A percentile compares a stretch with the other conserved stretches of the same genome.
These are phyloP conservation scores for Botryococcus braunii DNA, from an alignment of 163 green algal species.

Conservation along the genomic window DNA sequence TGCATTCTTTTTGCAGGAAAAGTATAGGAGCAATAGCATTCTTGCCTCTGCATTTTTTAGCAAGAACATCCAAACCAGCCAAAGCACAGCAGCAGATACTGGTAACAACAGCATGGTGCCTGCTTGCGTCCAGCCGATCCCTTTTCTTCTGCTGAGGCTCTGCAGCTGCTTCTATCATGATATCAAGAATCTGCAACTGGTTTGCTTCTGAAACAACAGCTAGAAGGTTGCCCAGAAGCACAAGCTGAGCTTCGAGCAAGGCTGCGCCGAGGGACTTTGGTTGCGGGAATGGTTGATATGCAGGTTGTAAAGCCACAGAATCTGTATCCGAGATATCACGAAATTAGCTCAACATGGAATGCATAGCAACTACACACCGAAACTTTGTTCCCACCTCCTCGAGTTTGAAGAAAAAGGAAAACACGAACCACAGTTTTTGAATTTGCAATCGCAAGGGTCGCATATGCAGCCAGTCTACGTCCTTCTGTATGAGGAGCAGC, in stretches of 20 bases:
- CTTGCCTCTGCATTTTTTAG: slow-evolving; percentile 17
- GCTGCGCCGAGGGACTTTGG: slow-evolving; percentile 37
- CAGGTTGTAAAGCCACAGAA: background rate
- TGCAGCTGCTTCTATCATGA: slow-evolving; percentile 10
- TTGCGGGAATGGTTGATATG: slow-evolving; percentile 44
- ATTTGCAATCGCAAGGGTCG: too few species aligned
- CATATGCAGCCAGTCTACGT: too few species aligned
- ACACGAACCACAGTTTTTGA: too few species aligned
- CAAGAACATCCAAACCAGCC: slow-evolving; percentile 28
- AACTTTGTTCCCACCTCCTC: too few species aligned
- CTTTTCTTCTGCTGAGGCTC: background rate
- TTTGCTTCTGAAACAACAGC: slow-evolving; percentile 23
- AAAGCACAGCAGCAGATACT: slow-evolving; percentile 35
- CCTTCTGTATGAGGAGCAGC: too few species aligned
- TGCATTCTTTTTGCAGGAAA: too few species aligned
- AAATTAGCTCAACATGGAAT: background rate
- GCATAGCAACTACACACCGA: background rate
- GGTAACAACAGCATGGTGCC: slow-evolving; percentile 7
- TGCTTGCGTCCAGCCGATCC: slow-evolving; percentile 2
- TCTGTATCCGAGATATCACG: background rate
- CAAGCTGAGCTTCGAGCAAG: slow-evolving; percentile 54
- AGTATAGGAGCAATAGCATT: too few species aligned
- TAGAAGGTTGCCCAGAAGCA: slow-evolving; percentile 47
- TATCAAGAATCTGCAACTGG: slow-evolving; percentile 40
- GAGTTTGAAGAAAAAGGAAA: too few species aligned